Base-by-base conservation (phyloP, 768 basidiomycete species). In the Boletus patriciae region DNA sequence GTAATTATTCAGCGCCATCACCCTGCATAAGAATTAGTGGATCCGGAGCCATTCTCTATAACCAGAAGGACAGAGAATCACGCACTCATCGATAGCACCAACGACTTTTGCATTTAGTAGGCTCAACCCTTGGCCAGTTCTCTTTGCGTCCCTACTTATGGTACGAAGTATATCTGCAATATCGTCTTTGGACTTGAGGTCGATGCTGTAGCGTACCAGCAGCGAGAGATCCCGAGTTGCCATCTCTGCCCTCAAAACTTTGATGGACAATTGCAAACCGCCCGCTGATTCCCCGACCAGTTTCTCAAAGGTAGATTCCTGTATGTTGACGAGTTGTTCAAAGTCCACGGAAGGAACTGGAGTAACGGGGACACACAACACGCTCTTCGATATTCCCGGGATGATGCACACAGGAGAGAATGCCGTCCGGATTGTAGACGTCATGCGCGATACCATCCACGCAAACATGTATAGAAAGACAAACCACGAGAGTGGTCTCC, bases 201-300 rank as follows among this genome's bases (percentile, higher is more conserved):
- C 74, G n/a, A n/a, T n/a, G 67, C 90, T 92, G 57, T 79, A 71
- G 16, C 77, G 78, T 16, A 91, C 84, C 29, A 89, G 75, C 6
- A 82, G 78, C 16, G 81, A 73, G 50, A 92, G 76, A 66, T 92
- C 90, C 23, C 70, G 74, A 1, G 86, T 88, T 15, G 88, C 90
- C 81, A 91, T 85, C 62, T 91, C 86, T 15, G 88, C 85, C 68
- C 84, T 86, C 71, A 89, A 84, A 60, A 92, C 80, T 54, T 88
- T 82, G 44, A 88, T 66, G 6, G 87, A 82, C 37, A 92, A 67
- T 7, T 77, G 77, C 0, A 85, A 82, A 1, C 83, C 80, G 3
- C 85, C 83, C 0, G 79, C 76, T 0, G 84, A 76, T 45, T 84
- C 82, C 46, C 82, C 83, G 25, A 87, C 67, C 18, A 91, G 70